phyloP scores from a whole-genome alignment of 2,329 filamentous ascomycete species.

The Xylariaceae sp. region DNA sequence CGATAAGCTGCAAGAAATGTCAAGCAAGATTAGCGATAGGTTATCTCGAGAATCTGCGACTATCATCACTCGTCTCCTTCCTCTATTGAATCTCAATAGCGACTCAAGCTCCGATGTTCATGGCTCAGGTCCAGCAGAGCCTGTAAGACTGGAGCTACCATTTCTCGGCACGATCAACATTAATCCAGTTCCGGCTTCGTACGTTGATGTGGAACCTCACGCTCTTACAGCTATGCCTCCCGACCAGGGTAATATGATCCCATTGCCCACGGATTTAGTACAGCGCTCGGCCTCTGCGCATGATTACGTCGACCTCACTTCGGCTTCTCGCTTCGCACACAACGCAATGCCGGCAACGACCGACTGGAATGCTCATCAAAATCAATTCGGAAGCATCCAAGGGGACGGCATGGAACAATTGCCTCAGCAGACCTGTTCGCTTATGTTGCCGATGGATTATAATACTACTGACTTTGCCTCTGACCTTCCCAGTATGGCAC shows the following conservation, averaged over 20 bases:
- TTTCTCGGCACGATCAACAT: conserved; percentile 47
- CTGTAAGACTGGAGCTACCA: conserved; percentile 41
- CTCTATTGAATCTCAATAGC: conserved; percentile 30
- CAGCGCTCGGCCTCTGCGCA: too few species aligned
- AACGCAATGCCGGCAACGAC: background rate
- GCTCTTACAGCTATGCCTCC: conserved; percentile 14
- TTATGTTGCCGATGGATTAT: conserved; percentile 14
- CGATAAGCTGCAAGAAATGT: conserved; percentile 38
- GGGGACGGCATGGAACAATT: too few species aligned
- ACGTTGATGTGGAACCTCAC: conserved; percentile 4
- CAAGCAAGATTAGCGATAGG: conserved; percentile 36
- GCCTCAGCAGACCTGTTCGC: conserved; percentile 8
- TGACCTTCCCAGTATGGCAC: conserved; percentile 7
- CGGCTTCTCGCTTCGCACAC: background rate
- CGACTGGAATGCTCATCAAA: background rate
- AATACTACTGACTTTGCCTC: conserved; percentile 1
- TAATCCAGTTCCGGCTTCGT: conserved; percentile 20
- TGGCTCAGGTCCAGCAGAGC: conserved; percentile 14
- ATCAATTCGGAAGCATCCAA: background rate
- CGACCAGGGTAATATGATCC: conserved; percentile 5
- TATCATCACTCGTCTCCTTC: conserved; percentile 41
- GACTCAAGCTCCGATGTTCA: conserved; percentile 11
- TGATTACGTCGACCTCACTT: background rate
- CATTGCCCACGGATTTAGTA: conserved; percentile 1
- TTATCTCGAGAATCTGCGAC: conserved; percentile 40